These are phyloP conservation scores for Gynochthodes officinalis DNA, from an alignment of 257 asterid genomes.

Conservation along the genomic window DNA sequence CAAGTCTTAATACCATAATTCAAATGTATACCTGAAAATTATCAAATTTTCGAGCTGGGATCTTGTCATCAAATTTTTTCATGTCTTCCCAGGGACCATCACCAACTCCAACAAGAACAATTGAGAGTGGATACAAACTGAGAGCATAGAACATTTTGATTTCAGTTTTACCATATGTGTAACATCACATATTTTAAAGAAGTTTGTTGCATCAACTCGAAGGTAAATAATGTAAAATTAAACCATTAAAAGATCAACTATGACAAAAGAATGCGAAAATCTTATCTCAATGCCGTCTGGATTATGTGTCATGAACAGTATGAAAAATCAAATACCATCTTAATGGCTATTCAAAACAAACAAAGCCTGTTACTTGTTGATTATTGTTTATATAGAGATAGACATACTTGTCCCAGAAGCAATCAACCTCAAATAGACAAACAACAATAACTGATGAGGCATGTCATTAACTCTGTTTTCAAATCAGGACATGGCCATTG, in stretches of 20 bases:
- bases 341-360: not conserved
- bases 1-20: not conserved
- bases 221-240: not conserved
- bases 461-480: not conserved
- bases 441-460: too few relatives aligned
- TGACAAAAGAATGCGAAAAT: not conserved
- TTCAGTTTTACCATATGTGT: not conserved
- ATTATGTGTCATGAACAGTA: not conserved
- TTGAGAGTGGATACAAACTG: slow-evolving; percentile 74
- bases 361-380: not conserved
- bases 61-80: slow-evolving; percentile 74
- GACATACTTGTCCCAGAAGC: not conserved
- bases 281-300: not conserved
- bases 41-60: slow-evolving; percentile 71
- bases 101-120: slow-evolving; percentile 84
- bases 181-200: not conserved
- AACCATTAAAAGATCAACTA: not conserved
- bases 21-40: slow-evolving; percentile 61
- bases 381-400: not conserved
- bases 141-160: slow-evolving; percentile 8
- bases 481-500: not conserved
- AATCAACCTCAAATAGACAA: not conserved
- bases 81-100: slow-evolving; percentile 96
- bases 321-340: not conserved
- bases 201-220: not conserved